These are phyloP conservation scores for Beauveria rudraprayagi DNA, from an alignment of 2,329 filamentous ascomycete genomes.

Conservation along the genomic window DNA sequence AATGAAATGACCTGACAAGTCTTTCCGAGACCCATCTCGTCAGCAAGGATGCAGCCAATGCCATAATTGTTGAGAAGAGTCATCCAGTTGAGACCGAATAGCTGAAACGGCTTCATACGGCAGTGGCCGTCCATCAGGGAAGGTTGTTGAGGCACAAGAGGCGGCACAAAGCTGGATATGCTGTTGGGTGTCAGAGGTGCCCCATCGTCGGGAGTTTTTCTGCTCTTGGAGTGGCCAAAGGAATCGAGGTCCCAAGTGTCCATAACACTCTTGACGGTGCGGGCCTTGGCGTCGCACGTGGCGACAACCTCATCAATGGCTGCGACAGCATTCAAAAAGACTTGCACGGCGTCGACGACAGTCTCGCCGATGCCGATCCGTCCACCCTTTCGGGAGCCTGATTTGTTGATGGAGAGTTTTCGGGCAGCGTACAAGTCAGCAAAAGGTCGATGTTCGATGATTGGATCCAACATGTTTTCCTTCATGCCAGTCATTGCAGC, in stretches of 20 bases:
- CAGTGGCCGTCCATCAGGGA: conserved; percentile 67
- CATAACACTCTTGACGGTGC: conserved; percentile 39
- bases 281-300: conserved; percentile 65
- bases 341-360: conserved; percentile 45
- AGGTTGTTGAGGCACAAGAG: conserved; percentile 56
- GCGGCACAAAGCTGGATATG: conserved; percentile 26
- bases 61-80: conserved; percentile 70
- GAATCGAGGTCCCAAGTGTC: conserved; percentile 41
- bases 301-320: conserved; percentile 77
- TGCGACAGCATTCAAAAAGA: conserved; percentile 72
- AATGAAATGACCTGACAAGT: conserved; percentile 95
- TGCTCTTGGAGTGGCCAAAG: conserved; percentile 33
- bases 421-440: conserved; percentile 55
- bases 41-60: conserved; percentile 84
- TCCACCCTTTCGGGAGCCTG: conserved; percentile 37
- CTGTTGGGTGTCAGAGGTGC: conserved; percentile 36
- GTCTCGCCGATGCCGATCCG: conserved; percentile 44
- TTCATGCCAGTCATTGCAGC: conserved; percentile 73
- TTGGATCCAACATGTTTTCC: conserved; percentile 56
- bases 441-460: conserved; percentile 73
- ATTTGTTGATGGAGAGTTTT: conserved; percentile 49
- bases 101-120: conserved; percentile 83
- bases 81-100: conserved; percentile 94
- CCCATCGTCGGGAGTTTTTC: conserved; percentile 25
- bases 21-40: conserved; percentile 96